Evolutionary conservation across 164 flowering plant genomes (phyloP).

Genomic region (Magnolia sinica): DNA sequence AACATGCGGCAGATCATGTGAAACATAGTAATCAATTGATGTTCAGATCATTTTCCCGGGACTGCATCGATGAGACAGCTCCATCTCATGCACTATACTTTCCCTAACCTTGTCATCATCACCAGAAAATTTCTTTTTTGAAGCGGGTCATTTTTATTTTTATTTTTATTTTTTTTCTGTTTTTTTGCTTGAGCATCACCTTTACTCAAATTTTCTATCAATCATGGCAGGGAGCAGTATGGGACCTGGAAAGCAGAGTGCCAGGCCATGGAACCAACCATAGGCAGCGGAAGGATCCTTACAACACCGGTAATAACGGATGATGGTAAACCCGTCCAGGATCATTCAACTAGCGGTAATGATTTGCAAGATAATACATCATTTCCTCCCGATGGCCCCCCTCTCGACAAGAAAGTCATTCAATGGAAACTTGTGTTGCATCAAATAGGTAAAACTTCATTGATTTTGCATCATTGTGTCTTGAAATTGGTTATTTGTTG

Average conservation of each 20-base stretch:
- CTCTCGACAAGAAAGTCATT: slow-evolving; percentile 37
- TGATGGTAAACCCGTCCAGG: slow-evolving; percentile 55
- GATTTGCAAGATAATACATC: slow-evolving; percentile 9
- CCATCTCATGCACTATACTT: neutral
- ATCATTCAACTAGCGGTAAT: slow-evolving; percentile 16
- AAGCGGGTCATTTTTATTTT: neutral
- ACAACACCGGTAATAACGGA: slow-evolving; percentile 57
- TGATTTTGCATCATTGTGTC: neutral
- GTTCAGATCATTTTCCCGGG: neutral
- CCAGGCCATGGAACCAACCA: slow-evolving; percentile 56
- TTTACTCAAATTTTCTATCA: neutral
- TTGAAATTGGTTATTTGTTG: neutral
- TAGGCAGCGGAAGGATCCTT: slow-evolving; percentile 75
- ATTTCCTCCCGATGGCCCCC: neutral
- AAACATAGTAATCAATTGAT: neutral
- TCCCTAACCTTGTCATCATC: neutral
- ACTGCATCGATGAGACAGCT: neutral
- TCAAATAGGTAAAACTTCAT: slow-evolving; percentile 62
- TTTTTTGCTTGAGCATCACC: neutral
- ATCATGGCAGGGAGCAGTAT: slow-evolving; percentile 59
- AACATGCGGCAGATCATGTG: neutral
- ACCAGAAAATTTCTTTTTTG: neutral
- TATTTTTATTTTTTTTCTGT: neutral
- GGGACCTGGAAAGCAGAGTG: slow-evolving; percentile 65
- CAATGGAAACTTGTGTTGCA: slow-evolving; percentile 74